phyloP scores from a whole-genome alignment of 2,329 filamentous ascomycete genomes.

The Beauveria medogensis region DNA sequence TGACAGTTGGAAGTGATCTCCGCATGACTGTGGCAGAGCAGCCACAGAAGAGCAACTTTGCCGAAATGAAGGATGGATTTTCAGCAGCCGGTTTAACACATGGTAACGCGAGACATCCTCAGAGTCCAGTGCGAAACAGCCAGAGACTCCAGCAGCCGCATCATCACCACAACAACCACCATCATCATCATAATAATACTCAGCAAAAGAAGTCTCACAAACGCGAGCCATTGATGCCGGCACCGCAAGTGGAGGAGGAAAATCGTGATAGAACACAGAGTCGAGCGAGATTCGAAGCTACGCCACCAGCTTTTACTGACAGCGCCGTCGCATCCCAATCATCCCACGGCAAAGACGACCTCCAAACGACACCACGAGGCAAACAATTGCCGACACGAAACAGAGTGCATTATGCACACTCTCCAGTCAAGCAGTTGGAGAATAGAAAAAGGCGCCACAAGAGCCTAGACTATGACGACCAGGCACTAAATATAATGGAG shows the following conservation, averaged over 20 bases:
- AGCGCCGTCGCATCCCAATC: not conserved
- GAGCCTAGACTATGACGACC: slow-evolving; percentile 50
- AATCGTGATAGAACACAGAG: not conserved
- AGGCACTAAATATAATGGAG: slow-evolving; percentile 44
- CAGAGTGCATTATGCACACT: slow-evolving; percentile 17
- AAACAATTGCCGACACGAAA: slow-evolving; percentile 16
- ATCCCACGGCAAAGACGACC: slow-evolving; percentile 11
- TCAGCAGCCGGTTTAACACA: not conserved
- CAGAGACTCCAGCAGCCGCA: not conserved
- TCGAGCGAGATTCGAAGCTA: slow-evolving; percentile 9
- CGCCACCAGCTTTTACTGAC: slow-evolving; percentile 8
- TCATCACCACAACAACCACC: not conserved
- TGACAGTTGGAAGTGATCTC: slow-evolving; percentile 16
- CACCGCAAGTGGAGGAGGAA: not conserved
- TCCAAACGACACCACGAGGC: slow-evolving; percentile 14
- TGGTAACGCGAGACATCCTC: not conserved
- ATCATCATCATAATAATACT: not conserved
- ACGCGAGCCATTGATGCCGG: not conserved
- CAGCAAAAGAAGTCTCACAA: not conserved
- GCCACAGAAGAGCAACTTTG: not conserved
- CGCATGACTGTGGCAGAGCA: not conserved
- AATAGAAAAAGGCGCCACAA: slow-evolving; percentile 34
- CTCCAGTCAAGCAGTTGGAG: slow-evolving; percentile 14
- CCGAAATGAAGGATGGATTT: slow-evolving; percentile 11
- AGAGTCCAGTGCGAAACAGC: slow-evolving; percentile 5